These are phyloP conservation scores for Byssoonygena ceratinophila DNA, from an alignment of 2,329 filamentous ascomycete genomes.

Conservation along the genomic window DNA sequence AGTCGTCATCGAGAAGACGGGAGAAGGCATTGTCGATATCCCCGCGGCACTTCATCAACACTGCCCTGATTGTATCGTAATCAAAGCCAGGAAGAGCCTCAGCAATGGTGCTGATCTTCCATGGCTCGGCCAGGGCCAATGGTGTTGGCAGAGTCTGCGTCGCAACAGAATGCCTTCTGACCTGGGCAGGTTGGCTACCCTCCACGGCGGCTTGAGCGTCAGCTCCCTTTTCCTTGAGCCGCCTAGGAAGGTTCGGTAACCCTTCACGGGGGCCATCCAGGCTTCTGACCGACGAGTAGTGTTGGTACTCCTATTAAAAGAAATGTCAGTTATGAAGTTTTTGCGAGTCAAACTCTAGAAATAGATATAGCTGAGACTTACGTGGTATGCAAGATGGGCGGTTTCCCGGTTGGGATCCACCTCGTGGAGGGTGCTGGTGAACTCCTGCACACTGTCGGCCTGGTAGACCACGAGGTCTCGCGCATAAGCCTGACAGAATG, in stretches of 20 bases:
- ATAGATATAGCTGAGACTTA: conserved; percentile 31
- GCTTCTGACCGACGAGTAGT: conserved; percentile 57
- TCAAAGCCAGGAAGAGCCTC: conserved; percentile 43
- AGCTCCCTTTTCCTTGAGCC: neutral
- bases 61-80: conserved; percentile 42
- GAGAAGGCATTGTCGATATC: conserved; percentile 46
- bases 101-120: conserved; percentile 47
- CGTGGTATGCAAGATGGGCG: conserved; percentile 54
- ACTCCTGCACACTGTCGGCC: conserved; percentile 30
- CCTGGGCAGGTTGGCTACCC: neutral
- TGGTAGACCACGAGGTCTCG: conserved; percentile 54
- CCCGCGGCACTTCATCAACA: conserved; percentile 44
- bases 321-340: neutral
- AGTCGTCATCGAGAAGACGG: conserved; percentile 41
- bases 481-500: conserved; percentile 52
- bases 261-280: conserved; percentile 49
- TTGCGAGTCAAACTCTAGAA: conserved; percentile 13
- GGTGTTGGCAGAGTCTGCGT: conserved; percentile 16
- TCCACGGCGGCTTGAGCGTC: neutral
- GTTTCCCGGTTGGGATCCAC: conserved; percentile 25
- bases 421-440: conserved; percentile 38
- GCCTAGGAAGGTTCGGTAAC: conserved; percentile 37
- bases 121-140: conserved; percentile 40
- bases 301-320: conserved; percentile 47
- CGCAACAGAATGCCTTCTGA: neutral